phyloP scores from a whole-genome alignment of 2,329 filamentous ascomycete species.

The Fusarium piperis region DNA sequence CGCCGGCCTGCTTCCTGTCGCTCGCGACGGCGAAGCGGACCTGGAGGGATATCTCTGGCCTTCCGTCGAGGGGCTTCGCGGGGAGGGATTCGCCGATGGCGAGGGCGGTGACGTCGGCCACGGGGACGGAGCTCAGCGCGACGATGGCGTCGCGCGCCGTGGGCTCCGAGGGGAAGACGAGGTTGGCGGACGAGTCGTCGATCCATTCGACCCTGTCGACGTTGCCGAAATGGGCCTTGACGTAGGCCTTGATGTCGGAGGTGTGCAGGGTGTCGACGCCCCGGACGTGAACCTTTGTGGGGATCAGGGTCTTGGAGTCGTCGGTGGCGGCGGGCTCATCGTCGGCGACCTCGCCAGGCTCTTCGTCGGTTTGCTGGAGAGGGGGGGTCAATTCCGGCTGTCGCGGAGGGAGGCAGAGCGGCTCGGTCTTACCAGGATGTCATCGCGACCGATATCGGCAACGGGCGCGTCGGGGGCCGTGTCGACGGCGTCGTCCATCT shows the following conservation, averaged over 20 bases:
- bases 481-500: constrained; percentile 72
- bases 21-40: constrained; percentile 77
- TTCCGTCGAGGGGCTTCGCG: constrained; percentile 74
- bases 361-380: constrained; percentile 49
- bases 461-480: constrained; percentile 42
- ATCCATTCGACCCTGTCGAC: constrained; percentile 87
- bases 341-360: constrained; percentile 51
- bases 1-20: constrained; percentile 84
- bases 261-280: constrained; percentile 86
- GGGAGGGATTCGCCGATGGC: constrained; percentile 71
- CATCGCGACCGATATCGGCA: constrained; percentile 45
- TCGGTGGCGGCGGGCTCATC: constrained; percentile 43
- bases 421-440: constrained; percentile 49
- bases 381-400: constrained; percentile 22
- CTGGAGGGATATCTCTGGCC: constrained; percentile 74
- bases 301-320: constrained; percentile 44
- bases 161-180: constrained; percentile 73
- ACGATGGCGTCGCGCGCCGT: constrained; percentile 64
- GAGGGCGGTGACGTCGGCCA: constrained; percentile 64
- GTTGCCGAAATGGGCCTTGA: constrained; percentile 70
- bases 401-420: neutral
- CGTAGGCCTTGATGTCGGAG: constrained; percentile 80
- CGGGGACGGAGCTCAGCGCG: constrained; percentile 61
- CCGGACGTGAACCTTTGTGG: constrained; percentile 80
- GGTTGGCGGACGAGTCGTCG: constrained; percentile 89